Evolutionary conservation across 1,284 basidiomycete species (phyloP).

Genomic region (Amylostereum areolatum): DNA sequence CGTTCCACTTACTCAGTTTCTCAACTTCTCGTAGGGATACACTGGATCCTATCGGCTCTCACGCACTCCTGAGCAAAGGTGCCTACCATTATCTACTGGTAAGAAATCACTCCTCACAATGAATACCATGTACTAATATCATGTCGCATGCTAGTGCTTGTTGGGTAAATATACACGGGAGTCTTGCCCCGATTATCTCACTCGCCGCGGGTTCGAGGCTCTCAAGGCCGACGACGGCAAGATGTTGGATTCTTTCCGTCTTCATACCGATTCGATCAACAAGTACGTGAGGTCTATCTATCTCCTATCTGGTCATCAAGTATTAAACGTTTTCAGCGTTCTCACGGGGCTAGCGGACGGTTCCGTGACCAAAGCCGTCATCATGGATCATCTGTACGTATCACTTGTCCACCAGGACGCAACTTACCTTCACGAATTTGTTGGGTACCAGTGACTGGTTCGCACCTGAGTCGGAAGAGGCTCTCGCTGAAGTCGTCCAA

Average conservation of each 20-base stretch:
- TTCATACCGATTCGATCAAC: slow-evolving; percentile 77
- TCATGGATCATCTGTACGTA: slow-evolving; percentile 70
- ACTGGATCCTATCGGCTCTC: slow-evolving; percentile 54
- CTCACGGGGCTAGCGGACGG: slow-evolving; percentile 47
- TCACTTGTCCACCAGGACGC: too few species aligned
- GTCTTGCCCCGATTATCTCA: slow-evolving; percentile 75
- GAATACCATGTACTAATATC: neutral
- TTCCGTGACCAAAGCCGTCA: slow-evolving; percentile 59
- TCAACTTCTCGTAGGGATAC: slow-evolving; percentile 39
- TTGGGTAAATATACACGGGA: slow-evolving; percentile 60
- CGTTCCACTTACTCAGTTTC: neutral
- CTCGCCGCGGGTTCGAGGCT: slow-evolving; percentile 55
- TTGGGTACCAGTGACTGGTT: slow-evolving; percentile 53
- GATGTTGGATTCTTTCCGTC: slow-evolving; percentile 58
- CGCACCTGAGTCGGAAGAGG: slow-evolving; percentile 49
- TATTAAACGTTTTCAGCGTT: slow-evolving; percentile 31
- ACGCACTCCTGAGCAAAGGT: slow-evolving; percentile 47
- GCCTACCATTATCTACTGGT: slow-evolving; percentile 70
- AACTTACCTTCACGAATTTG: too few species aligned
- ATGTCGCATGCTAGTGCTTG: slow-evolving; percentile 35
- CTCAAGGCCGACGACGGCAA: slow-evolving; percentile 46
- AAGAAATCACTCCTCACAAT: slow-evolving; percentile 10
- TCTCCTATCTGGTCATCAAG: neutral
- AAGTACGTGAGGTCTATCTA: slow-evolving; percentile 42
- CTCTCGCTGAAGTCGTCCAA: slow-evolving; percentile 59